Conservation (phyloP, 78 protist species). For the Dictyostelium intermedium region DNA sequence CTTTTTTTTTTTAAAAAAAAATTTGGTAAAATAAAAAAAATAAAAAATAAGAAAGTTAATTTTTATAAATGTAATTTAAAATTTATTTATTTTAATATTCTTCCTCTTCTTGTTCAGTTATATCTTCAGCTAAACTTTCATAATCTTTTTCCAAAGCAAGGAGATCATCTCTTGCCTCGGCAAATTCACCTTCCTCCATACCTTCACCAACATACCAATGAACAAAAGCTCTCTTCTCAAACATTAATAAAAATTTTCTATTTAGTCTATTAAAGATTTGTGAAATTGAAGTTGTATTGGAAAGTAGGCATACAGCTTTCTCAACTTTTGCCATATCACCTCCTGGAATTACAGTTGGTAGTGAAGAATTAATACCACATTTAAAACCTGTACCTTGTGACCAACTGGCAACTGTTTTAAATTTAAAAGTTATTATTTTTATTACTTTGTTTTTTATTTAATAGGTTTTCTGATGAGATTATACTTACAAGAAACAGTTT, state of each 20-base stretch:
- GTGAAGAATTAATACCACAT: slow-evolving; percentile 97
- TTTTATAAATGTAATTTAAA: background rate
- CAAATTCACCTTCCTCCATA: slow-evolving; percentile 99
- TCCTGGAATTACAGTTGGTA: slow-evolving; percentile 98
- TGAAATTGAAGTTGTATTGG: slow-evolving; percentile 98
- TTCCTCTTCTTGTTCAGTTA: background rate
- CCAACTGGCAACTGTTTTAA: slow-evolving; percentile 98
- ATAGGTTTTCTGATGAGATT: slow-evolving; percentile 93
- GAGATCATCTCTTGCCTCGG: slow-evolving; percentile 98
- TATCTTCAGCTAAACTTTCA: background rate
- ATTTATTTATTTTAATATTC: background rate
- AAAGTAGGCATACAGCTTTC: slow-evolving; percentile 97
- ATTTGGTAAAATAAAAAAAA: too few species aligned
- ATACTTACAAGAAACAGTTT: slow-evolving; percentile 96
- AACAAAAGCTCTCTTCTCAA: slow-evolving; percentile 99
- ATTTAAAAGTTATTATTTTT: too few species aligned
- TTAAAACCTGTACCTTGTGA: slow-evolving; percentile 98
- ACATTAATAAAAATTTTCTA: slow-evolving; percentile 96
- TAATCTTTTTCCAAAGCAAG: background rate
- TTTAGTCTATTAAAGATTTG: slow-evolving; percentile 97
- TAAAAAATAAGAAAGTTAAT: background rate
- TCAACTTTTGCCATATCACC: slow-evolving; percentile 98
- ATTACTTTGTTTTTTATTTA: slow-evolving; percentile 15
- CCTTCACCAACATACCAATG: slow-evolving; percentile 99
- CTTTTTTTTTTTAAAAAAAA: too few species aligned